Base-by-base conservation (phyloP, 495 filamentous ascomycete species). In the Aspergillus cavernicola region DNA sequence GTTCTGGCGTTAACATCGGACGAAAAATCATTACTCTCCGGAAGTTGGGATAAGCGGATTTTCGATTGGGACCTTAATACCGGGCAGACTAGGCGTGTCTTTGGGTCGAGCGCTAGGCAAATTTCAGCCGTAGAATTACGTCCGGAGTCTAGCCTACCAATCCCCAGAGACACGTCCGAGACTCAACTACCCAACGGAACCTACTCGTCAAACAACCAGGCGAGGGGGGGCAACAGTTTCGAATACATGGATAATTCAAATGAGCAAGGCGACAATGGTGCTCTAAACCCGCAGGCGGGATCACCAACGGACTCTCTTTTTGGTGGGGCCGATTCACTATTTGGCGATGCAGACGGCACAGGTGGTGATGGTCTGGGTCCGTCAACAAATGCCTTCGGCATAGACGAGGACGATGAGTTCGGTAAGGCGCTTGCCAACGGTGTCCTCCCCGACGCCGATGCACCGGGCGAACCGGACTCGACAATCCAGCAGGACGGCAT, bases 1-100 rank as follows among this genome's bases (percentile, higher is more conserved):
- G 89, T 93, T 19, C 72, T 99, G 15, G 85, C 80, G 12, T 74
- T 99, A 31, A 83, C 88, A 0, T 79, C 84, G 3, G 91, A 97
- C 57, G 93, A 99, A 71, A 83, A 82, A 61, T 91, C 87, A 24
- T 78, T 97, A 32, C 73, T 99, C 3, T 96, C 91, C 12, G 93
- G 93, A 2, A 92, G 90, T 69, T 99, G 93, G 93, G 93, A 99
- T 65, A 96, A 95, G 70, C 83, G 79, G 15, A 83, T 97, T 7
- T 82, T 88, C 43, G 90, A 99, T 62, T 99, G 93, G 93, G 93
- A 99, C 63, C 66, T 99, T 28, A 90, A 97, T 58, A 93, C 85
- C 3, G 95, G 95, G 4, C 80, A 88, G 59, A 75, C 87, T 13
- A 80, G 82, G 43, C 83, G 90, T 23, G 75, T 76, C 12, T 99